phyloP scores from a whole-genome alignment of 2,329 filamentous ascomycete species.

The Apiospora rasikravindrae region DNA sequence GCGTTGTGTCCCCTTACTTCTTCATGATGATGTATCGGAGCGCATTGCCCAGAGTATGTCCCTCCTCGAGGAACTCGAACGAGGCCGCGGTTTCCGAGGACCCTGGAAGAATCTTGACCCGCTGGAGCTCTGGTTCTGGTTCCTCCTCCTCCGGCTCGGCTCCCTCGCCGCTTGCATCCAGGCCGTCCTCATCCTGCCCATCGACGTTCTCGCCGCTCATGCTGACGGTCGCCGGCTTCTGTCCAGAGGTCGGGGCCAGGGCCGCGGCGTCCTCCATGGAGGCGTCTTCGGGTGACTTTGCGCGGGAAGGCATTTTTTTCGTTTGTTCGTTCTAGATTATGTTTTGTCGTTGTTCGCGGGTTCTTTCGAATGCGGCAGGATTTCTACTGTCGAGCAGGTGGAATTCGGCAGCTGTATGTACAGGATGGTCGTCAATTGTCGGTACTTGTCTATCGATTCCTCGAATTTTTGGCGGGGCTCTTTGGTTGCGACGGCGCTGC shows the following conservation, averaged over 20 bases:
- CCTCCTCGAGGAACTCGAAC: conserved; percentile 92
- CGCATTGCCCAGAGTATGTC: conserved; percentile 94
- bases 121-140: conserved; percentile 57
- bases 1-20: conserved; percentile 68
- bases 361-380: background rate
- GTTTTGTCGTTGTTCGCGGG: background rate
- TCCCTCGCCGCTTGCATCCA: conserved; percentile 36
- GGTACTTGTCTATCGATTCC: background rate
- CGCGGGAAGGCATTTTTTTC: conserved; percentile 21
- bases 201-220: conserved; percentile 54
- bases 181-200: conserved; percentile 39
- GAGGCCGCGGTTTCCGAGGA: conserved; percentile 87
- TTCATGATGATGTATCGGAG: conserved; percentile 97
- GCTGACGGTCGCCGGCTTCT: conserved; percentile 28
- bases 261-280: conserved; percentile 35
- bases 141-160: conserved; percentile 50
- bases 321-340: background rate
- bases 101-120: conserved; percentile 75
- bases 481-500: conserved; percentile 8
- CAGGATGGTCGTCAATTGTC: background rate
- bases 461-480: conserved; percentile 16
- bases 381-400: background rate
- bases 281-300: conserved; percentile 28
- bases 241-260: conserved; percentile 35
- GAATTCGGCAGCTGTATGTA: background rate